Conservation (phyloP, 1,284 basidiomycete genomes). For the Amylostereum areolatum region DNA sequence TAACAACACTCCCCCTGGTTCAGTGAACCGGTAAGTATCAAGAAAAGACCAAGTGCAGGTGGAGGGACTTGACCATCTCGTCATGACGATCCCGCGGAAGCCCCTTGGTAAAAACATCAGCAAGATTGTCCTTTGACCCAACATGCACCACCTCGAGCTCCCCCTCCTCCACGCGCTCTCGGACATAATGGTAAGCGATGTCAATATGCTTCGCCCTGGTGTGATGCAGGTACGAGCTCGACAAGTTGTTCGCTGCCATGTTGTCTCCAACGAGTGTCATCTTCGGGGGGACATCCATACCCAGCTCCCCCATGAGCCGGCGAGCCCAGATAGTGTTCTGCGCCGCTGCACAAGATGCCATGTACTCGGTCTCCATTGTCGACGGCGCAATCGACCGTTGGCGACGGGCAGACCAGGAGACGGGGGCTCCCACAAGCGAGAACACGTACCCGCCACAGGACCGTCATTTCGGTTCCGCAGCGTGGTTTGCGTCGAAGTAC, state of each 20-base stretch:
- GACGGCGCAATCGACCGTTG: constrained; percentile 10
- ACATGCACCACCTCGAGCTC: constrained; percentile 14
- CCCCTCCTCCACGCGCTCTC: constrained; percentile 18
- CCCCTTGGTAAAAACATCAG: constrained; percentile 27
- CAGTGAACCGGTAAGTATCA: no score
- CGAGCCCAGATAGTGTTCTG: constrained; percentile 24
- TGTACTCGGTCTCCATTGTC: constrained; percentile 20
- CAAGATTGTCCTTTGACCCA: constrained; percentile 16
- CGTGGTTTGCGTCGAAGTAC: constrained; percentile 6
- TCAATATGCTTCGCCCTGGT: constrained; percentile 32
- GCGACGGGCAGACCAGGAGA: constrained; percentile 6
- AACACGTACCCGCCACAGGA: constrained; percentile 6
- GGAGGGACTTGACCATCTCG: not conserved
- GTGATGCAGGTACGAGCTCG: constrained; percentile 21
- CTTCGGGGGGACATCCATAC: not conserved
- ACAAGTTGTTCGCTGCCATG: constrained; percentile 22
- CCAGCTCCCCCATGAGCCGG: constrained; percentile 17
- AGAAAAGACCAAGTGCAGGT: no score
- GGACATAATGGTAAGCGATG: constrained; percentile 27
- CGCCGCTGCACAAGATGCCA: constrained; percentile 19
- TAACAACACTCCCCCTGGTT: no score
- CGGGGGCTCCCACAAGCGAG: constrained; percentile 1
- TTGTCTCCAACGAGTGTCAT: constrained; percentile 26
- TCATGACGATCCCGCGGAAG: constrained; percentile 6
- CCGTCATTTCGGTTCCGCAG: not conserved